These are phyloP conservation scores for Botryotinia narcissicola DNA, from an alignment of 2,329 filamentous ascomycete genomes.

Conservation along the genomic window DNA sequence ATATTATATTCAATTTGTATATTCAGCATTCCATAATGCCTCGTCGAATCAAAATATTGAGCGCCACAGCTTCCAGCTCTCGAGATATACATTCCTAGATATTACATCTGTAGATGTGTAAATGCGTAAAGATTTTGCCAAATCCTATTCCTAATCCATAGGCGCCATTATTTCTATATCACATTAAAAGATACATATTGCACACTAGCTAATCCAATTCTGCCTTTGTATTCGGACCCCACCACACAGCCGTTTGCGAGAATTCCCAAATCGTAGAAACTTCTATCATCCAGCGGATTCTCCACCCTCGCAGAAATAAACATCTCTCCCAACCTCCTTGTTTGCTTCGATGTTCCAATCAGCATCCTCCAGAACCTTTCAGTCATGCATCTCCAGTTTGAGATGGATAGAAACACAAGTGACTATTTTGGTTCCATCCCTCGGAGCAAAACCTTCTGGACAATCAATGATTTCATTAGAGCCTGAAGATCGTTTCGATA, in stretches of 20 bases:
- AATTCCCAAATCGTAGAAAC: not conserved
- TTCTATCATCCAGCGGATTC: not conserved
- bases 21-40: not conserved
- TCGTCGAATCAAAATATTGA: not conserved
- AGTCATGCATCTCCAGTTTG: not conserved
- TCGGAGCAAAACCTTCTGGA: not conserved
- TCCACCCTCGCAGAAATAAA: not conserved
- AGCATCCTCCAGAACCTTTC: not conserved
- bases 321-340: not conserved
- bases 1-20: not conserved
- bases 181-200: no score
- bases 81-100: not conserved
- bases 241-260: not conserved
- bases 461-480: not conserved
- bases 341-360: not conserved
- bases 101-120: not conserved
- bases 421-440: not conserved
- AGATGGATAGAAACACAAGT: not conserved
- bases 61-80: not conserved
- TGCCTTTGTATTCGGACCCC: not conserved
- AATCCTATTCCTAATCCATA: not conserved
- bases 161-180: not conserved
- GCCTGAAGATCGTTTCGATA: not conserved
- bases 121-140: rapidly evolving
- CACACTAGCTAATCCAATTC: not conserved